Evolutionary conservation across 331 rosid species (phyloP), one percentile per base, ranked within the genome.

Genomic region (Ulmus americana): DNA sequence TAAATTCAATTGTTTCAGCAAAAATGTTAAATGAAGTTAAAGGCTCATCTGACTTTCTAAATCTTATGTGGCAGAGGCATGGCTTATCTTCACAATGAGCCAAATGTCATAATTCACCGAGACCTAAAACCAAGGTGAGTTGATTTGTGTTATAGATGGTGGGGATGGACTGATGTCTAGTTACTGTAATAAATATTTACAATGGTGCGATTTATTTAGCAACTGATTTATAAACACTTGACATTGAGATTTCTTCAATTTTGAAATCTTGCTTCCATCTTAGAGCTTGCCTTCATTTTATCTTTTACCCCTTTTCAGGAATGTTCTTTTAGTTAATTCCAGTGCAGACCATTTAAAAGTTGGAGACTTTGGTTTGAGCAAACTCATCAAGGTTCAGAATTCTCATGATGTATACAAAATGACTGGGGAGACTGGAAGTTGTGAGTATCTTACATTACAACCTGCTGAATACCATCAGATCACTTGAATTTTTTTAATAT

Each of bases 401-500:
- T 76, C 91, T 64, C 99, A 90, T 53, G 99, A 94, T 78, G 99
- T 94, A 22, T 94, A 94, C 90, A 94, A 85, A 82, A 87, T 94
- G 99, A 94, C 99, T 15, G 99, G 99, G 55, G 99, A 94, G 84
- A 94, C 99, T 60, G 99, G 99, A 74, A 94, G 95, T 67, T 94
- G 99, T 94, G 79, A 85, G 99, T 87, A 70, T 72, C 68, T 59
- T 64, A 54, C 49, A 35, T 48, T 68, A 61, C 61, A 20, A 64
- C 61, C 15, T 74, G 67, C 59, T 55, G 48, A 42, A 65, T 58
- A 10, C 39, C 64, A 8, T 22, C 3, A 53, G 16, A 53, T 61
- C 2, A 50, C 8, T 50, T 28, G 28, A 62, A 38, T 11, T 69
- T 77, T 45, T 7, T 68, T 48, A 67, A 60, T 14, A 22, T 28